Evolutionary conservation across 306 rosid species (phyloP), one percentile per base, ranked within the genome.

Genomic region (Dryas octopetala): DNA sequence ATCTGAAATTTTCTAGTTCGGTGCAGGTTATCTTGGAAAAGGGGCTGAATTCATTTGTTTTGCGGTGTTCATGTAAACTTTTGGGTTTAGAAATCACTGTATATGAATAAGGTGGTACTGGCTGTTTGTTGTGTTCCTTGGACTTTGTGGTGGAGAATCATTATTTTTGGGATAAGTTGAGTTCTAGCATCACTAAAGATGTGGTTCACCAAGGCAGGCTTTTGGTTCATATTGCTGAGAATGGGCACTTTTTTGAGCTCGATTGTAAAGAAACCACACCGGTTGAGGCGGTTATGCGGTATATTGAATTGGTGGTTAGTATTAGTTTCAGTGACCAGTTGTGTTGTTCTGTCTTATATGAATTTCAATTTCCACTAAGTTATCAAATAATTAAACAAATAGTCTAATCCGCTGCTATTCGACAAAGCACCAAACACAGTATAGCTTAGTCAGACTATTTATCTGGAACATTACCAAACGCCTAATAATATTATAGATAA

Each of bases 151-250:
- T 78, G 70, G 80, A 66, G 78, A 71, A 17, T 57, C 68, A 17
- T 45, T 70, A 64, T 62, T 40, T 43, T 57, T 51, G 43, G 86
- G 84, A 86, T 83, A 87, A 81, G 82, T 91, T 92, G 99, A 90
- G 88, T 87, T 88, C 90, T 7, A 71, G 88, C 59, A 67, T 78
- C 65, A 65, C 79, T 12, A 90, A 89, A 57, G 83, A 86, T 77
- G 69, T 62, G 70, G 86, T 81, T 47, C 88, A 80, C 70, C 76
- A 69, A 66, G 92, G 96, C 19, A 91, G 84, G 83, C 86, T 96
- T 49, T 77, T 90, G 58, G 91, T 96, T 82, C 97, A 85, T 85
- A 83, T 92, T 83, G 97, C 99, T 53, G 98, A 89, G 79, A 96
- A 92, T 84, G 98, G 99, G 19, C 93, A 80, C 76, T 85, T 97